A percentile compares a stretch with the other conserved stretches of the same genome.
phyloP scores from a whole-genome alignment of 1,284 basidiomycete species.

The Austroboletus rostrupii region DNA sequence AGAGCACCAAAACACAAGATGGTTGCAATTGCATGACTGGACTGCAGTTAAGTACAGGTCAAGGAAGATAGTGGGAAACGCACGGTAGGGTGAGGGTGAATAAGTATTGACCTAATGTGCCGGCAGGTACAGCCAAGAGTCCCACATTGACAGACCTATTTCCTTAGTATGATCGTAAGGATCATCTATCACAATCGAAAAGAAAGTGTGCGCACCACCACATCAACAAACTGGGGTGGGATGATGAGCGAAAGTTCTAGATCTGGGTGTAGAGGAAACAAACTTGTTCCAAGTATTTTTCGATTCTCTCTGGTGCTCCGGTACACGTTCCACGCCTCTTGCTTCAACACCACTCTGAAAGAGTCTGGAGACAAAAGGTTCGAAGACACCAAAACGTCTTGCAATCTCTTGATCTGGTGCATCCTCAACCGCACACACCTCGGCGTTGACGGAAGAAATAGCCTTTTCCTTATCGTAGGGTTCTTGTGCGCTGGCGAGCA shows the following conservation, averaged over 20 bases:
- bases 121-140: slow-evolving; percentile 54
- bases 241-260: slow-evolving; percentile 10
- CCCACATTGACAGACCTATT: slow-evolving; percentile 42
- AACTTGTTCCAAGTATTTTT: slow-evolving; percentile 52
- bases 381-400: slow-evolving; percentile 36
- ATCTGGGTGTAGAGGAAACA: slow-evolving; percentile 5
- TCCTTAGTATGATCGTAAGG: background rate
- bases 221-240: slow-evolving; percentile 34
- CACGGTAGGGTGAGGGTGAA: slow-evolving; percentile 50
- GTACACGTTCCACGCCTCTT: slow-evolving; percentile 49
- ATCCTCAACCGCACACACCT: slow-evolving; percentile 12
- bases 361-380: slow-evolving; percentile 36
- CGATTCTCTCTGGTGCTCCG: slow-evolving; percentile 39
- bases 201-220: slow-evolving; percentile 36
- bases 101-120: slow-evolving; percentile 49
- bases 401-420: slow-evolving; percentile 34
- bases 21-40: slow-evolving; percentile 41
- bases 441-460: background rate
- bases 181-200: background rate
- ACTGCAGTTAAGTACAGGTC: background rate
- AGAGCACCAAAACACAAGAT: slow-evolving; percentile 44
- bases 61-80: slow-evolving; percentile 14
- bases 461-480: slow-evolving; percentile 24
- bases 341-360: slow-evolving; percentile 47
- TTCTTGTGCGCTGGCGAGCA: background rate